phyloP scores from a whole-genome alignment of 805 yeast genomes.

The Komagataella ulmi region DNA sequence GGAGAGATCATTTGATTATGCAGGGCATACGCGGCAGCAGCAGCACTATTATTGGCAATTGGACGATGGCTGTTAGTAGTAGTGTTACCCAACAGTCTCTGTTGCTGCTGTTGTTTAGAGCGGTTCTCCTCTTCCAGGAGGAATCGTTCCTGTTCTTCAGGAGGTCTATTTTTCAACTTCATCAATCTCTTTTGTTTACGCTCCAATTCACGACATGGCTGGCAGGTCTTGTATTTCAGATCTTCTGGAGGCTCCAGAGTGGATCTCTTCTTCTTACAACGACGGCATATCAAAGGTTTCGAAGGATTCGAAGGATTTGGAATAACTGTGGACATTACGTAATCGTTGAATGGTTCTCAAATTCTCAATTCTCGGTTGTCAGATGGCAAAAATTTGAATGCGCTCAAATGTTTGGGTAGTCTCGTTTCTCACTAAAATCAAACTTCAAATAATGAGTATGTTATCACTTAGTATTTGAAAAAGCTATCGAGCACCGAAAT shows the following conservation, averaged over 20 bases:
- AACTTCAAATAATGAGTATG: background rate
- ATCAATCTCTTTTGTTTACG: conserved; percentile 21
- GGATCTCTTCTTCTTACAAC: conserved; percentile 43
- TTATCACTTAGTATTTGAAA: background rate
- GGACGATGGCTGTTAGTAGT: background rate
- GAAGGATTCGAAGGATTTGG: background rate
- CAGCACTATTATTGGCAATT: background rate
- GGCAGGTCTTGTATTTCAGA: conserved; percentile 42
- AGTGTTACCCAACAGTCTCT: background rate
- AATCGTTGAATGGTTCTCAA: background rate
- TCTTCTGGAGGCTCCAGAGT: conserved; percentile 44
- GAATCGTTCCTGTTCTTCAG: background rate
- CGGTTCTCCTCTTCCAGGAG: background rate
- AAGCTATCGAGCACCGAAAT: background rate
- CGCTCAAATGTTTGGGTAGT: background rate
- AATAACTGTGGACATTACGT: background rate
- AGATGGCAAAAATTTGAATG: background rate
- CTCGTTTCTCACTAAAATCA: background rate
- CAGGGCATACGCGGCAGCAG: background rate
- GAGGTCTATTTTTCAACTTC: background rate
- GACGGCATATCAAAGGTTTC: conserved; percentile 25
- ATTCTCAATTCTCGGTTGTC: background rate
- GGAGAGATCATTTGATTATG: background rate
- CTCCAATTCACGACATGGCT: conserved; percentile 43
- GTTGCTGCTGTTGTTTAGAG: background rate